Evolutionary conservation across 1,284 basidiomycete species (phyloP).

Genomic region (Lentinus polychrous): DNA sequence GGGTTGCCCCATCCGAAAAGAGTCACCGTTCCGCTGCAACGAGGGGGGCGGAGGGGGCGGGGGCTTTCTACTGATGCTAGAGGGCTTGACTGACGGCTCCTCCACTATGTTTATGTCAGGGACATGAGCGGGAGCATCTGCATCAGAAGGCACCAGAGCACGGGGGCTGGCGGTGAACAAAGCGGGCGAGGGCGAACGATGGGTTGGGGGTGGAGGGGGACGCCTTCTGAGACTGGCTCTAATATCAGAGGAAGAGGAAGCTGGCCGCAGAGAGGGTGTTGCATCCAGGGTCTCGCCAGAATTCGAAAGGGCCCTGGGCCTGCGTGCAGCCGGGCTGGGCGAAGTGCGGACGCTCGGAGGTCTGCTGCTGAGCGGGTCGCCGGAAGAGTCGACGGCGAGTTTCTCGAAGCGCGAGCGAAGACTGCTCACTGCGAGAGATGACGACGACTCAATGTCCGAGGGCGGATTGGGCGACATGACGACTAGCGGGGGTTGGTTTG

Average conservation of each 20-base stretch:
- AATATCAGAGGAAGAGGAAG: slow-evolving; percentile 50
- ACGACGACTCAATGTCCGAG: slow-evolving; percentile 35
- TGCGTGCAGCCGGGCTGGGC: neutral
- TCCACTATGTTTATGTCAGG: neutral
- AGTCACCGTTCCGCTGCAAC: neutral
- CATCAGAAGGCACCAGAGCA: neutral
- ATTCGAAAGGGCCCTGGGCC: neutral
- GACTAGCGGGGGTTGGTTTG: neutral
- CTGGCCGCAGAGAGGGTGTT: slow-evolving; percentile 29
- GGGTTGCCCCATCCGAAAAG: too few species aligned
- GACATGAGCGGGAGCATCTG: neutral
- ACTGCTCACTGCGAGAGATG: slow-evolving; percentile 56
- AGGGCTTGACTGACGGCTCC: neutral
- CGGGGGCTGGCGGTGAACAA: neutral
- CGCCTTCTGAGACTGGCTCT: slow-evolving; percentile 17
- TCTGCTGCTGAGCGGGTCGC: slow-evolving; percentile 14
- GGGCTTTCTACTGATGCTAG: neutral
- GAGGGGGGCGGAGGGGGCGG: neutral
- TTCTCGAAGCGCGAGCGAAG: slow-evolving; percentile 64
- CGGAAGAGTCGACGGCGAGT: slow-evolving; percentile 31
- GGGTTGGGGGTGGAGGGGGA: slow-evolving; percentile 2
- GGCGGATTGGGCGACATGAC: slow-evolving; percentile 9
- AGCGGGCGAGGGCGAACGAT: slow-evolving; percentile 1
- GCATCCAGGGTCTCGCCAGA: slow-evolving; percentile 11
- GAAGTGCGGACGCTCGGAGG: slow-evolving; percentile 8